Conservation (phyloP, 202 grass and related monocot species). For the Hordeum pubiflorum region DNA sequence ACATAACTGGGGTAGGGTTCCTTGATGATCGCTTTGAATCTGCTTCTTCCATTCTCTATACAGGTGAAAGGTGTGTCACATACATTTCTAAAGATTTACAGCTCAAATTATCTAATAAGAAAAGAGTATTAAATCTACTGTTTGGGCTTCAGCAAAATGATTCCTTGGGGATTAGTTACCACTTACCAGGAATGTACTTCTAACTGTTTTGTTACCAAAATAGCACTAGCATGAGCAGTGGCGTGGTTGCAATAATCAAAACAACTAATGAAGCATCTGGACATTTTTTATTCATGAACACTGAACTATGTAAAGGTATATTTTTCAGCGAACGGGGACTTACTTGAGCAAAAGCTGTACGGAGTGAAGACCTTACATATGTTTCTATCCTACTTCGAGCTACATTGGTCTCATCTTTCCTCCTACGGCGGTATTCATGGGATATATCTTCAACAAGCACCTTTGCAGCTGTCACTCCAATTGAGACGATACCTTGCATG, state of each 20-base stretch:
- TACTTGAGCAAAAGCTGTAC: conserved; percentile 94
- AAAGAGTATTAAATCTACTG: not conserved
- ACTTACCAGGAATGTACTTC: not conserved
- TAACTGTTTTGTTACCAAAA: not conserved
- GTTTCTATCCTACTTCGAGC: conserved; percentile 74
- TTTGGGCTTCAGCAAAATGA: not conserved
- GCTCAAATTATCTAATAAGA: conserved; percentile 17
- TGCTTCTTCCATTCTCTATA: conserved; percentile 96
- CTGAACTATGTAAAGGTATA: conserved; percentile 14
- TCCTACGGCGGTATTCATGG: conserved; percentile 68
- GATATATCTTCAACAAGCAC: conserved; percentile 93
- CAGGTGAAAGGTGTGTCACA: conserved; percentile 28
- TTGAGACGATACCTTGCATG: conserved; percentile 87
- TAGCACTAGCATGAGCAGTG: not conserved
- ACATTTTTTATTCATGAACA: not conserved
- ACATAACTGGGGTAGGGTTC: conserved; percentile 67
- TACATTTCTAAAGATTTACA: conserved; percentile 5
- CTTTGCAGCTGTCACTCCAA: conserved; percentile 78
- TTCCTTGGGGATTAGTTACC: not conserved
- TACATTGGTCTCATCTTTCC: conserved; percentile 73
- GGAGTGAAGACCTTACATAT: conserved; percentile 83
- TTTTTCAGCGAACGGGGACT: conserved; percentile 8
- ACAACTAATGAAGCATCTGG: not conserved
- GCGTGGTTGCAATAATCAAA: conserved; percentile 4
- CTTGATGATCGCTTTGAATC: conserved; percentile 71